phyloP scores from a whole-genome alignment of 2,329 filamentous ascomycete species.

The Ophiocordyceps camponoti-floridani region DNA sequence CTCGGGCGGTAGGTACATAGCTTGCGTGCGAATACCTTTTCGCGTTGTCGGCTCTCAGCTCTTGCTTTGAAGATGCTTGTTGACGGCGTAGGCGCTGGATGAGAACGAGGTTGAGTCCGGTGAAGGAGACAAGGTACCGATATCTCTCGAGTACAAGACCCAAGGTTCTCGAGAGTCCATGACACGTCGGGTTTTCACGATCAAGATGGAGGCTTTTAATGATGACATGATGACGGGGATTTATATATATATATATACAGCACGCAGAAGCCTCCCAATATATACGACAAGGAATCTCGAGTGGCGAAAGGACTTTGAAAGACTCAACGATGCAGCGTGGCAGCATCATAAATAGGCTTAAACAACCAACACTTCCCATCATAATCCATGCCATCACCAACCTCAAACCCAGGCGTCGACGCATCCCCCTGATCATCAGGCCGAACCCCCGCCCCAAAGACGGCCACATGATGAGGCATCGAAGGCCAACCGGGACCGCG shows the following conservation, averaged over 20 bases:
- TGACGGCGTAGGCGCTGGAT: neutral
- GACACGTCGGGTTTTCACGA: too few relatives aligned
- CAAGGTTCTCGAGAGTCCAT: too few relatives aligned
- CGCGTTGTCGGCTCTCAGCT: neutral
- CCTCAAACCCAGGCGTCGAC: neutral
- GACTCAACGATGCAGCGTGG: neutral
- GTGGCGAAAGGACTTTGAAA: neutral
- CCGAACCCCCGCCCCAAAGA: constrained; percentile 8
- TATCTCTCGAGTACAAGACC: too few relatives aligned
- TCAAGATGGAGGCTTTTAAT: too few relatives aligned
- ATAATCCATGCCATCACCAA: neutral
- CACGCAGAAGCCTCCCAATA: neutral
- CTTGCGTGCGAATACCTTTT: too few relatives aligned
- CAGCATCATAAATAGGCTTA: neutral
- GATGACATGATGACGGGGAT: too few relatives aligned
- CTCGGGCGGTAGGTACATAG: too few relatives aligned
- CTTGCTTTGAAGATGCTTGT: neutral
- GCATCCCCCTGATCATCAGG: neutral
- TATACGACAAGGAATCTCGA: neutral
- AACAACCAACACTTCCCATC: neutral
- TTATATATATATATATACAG: too few relatives aligned
- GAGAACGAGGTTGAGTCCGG: too few relatives aligned
- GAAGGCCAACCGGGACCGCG: constrained; percentile 9
- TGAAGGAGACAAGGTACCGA: too few relatives aligned
- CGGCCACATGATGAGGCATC: constrained; percentile 5